Percentiles rank a stretch among this genome's conserved stretches.
Conservation (phyloP, 441 rosid genomes). For the Raphanus hybrid region DNA sequence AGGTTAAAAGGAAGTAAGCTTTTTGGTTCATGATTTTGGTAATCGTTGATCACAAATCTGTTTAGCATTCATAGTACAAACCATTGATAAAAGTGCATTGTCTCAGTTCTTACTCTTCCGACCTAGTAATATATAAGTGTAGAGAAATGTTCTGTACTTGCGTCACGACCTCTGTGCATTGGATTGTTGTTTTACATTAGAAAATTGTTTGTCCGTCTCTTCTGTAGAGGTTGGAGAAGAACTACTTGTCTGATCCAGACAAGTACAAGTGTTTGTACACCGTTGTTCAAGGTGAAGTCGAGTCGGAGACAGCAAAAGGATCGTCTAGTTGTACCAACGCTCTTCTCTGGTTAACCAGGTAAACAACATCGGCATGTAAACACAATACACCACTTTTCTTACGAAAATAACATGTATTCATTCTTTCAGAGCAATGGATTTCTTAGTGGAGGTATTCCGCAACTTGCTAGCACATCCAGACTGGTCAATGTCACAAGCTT, state of each 20-base stretch:
- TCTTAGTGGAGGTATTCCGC: conserved; percentile 77
- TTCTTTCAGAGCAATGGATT: conserved; percentile 85
- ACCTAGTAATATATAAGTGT: conserved; percentile 12
- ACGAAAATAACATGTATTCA: conserved; percentile 1
- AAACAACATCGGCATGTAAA: background rate
- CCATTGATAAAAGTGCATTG: background rate
- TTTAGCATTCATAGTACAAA: background rate
- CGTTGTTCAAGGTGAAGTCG: conserved; percentile 77
- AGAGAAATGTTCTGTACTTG: background rate
- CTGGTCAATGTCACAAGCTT: conserved; percentile 88
- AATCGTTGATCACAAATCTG: conserved; percentile 4
- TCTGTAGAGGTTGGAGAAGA: conserved; percentile 76
- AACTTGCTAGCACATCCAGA: conserved; percentile 76
- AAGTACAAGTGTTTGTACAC: conserved; percentile 67
- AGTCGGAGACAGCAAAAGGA: conserved; percentile 70
- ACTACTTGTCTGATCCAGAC: conserved; percentile 64
- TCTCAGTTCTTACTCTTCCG: background rate
- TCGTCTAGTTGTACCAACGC: conserved; percentile 94
- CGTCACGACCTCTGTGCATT: conserved; percentile 3
- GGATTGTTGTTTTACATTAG: background rate
- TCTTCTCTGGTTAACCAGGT: conserved; percentile 96
- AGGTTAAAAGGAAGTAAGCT: too few species aligned
- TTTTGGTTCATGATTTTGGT: background rate
- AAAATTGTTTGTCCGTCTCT: background rate
- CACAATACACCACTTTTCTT: background rate